Evolutionary conservation across 1,284 basidiomycete genomes (phyloP).

Genomic region (Trichosporon sp.): DNA sequence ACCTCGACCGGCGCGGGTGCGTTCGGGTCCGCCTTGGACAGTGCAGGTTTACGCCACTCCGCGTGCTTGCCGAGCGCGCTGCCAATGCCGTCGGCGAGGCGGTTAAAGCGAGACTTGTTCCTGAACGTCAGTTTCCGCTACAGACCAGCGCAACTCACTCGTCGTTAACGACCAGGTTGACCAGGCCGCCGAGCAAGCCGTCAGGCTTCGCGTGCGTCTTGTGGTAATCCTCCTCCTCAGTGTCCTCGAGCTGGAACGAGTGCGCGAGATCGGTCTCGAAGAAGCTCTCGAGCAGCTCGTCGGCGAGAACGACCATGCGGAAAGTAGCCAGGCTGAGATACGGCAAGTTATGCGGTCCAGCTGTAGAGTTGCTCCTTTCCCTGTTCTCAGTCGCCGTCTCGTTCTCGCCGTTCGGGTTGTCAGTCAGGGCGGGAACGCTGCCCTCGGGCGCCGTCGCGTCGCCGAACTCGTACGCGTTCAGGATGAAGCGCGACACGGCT

Average conservation of each 20-base stretch:
- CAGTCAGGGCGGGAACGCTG: slow-evolving; percentile 40
- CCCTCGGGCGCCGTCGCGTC: slow-evolving; percentile 67
- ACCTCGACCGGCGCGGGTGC: slow-evolving; percentile 63
- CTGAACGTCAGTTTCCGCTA: slow-evolving; percentile 22
- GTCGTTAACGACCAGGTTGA: slow-evolving; percentile 81
- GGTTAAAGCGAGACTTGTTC: slow-evolving; percentile 46
- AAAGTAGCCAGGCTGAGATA: slow-evolving; percentile 76
- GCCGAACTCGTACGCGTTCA: slow-evolving; percentile 93
- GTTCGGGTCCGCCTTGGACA: slow-evolving; percentile 67
- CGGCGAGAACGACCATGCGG: slow-evolving; percentile 93
- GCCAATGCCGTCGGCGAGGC: slow-evolving; percentile 83
- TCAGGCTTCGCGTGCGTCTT: slow-evolving; percentile 53
- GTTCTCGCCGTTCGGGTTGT: slow-evolving; percentile 40
- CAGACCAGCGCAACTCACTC: slow-evolving; percentile 48
- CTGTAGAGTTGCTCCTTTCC: slow-evolving; percentile 49
- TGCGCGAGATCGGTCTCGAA: slow-evolving; percentile 82
- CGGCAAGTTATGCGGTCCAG: slow-evolving; percentile 62
- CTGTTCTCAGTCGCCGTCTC: slow-evolving; percentile 53
- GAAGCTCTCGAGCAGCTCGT: slow-evolving; percentile 89
- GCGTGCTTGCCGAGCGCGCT: slow-evolving; percentile 82
- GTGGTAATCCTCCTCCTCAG: slow-evolving; percentile 58
- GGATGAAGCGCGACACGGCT: slow-evolving; percentile 91
- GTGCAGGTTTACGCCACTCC: slow-evolving; percentile 60
- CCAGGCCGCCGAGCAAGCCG: slow-evolving; percentile 71
- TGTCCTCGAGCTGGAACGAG: slow-evolving; percentile 74